Percentiles rank a stretch among this genome's conserved stretches.
phyloP scores from a whole-genome alignment of 495 filamentous ascomycete genomes.

The Aspergillus haitiensis region DNA sequence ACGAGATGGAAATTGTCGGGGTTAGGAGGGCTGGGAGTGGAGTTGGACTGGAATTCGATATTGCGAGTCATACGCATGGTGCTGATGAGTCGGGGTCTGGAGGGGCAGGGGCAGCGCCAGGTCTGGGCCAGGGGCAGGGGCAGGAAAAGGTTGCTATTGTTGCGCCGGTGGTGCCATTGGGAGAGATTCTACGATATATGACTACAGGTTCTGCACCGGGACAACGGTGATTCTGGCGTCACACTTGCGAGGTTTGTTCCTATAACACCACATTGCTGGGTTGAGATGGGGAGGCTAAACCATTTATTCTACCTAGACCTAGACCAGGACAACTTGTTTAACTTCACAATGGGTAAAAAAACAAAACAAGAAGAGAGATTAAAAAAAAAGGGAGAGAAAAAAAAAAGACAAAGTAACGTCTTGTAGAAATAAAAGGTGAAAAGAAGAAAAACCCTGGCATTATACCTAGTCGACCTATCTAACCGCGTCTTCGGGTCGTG shows the following conservation, averaged over 20 bases:
- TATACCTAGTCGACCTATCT: slow-evolving; percentile 12
- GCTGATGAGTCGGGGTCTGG: not conserved
- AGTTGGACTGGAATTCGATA: slow-evolving; percentile 43
- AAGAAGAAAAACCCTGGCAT: not conserved
- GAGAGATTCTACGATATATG: slow-evolving; percentile 57
- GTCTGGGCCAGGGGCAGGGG: slow-evolving; percentile 8
- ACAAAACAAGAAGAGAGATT: slow-evolving; percentile 3
- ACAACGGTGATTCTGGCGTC: slow-evolving; percentile 18
- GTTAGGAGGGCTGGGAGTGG: slow-evolving; percentile 38
- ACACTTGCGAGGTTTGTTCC: no score
- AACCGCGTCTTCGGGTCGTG: slow-evolving; percentile 53
- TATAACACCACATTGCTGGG: no score
- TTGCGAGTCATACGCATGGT: slow-evolving; percentile 33
- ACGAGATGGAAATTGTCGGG: slow-evolving; percentile 49
- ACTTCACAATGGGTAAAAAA: not conserved
- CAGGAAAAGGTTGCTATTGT: slow-evolving; percentile 29
- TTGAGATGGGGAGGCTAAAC: no score
- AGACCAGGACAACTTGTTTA: not conserved
- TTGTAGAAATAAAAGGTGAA: slow-evolving; percentile 16
- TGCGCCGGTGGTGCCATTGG: slow-evolving; percentile 43
- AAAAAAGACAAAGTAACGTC: slow-evolving; percentile 8
- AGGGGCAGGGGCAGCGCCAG: no score
- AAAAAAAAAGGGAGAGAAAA: slow-evolving; percentile 1
- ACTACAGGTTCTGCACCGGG: slow-evolving; percentile 49
- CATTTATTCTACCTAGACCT: no score